phyloP scores from a whole-genome alignment of 2,329 filamentous ascomycete species.

The Calycina marina region DNA sequence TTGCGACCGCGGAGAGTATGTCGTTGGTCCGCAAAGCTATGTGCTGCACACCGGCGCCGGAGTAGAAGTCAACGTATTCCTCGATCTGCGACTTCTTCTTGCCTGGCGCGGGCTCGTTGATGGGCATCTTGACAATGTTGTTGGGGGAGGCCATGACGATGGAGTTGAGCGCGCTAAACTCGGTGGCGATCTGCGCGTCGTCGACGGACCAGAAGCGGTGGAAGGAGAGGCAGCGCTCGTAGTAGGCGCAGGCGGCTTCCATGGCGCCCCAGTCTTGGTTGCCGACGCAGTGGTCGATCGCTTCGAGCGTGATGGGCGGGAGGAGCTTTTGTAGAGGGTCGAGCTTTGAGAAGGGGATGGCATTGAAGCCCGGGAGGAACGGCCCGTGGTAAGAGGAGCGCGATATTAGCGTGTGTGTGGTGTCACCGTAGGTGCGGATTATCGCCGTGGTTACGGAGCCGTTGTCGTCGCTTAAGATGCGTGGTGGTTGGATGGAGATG shows the following conservation, averaged over 20 bases:
- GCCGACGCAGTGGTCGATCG: conserved; percentile 92
- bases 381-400: conserved; percentile 53
- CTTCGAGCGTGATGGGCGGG: conserved; percentile 51
- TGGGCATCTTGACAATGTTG: conserved; percentile 90
- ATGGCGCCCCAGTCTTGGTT: conserved; percentile 96
- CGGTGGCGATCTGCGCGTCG: conserved; percentile 82
- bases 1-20: conserved; percentile 64
- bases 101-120: conserved; percentile 85
- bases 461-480: conserved; percentile 36
- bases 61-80: conserved; percentile 83
- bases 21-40: conserved; percentile 73
- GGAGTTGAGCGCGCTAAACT: conserved; percentile 76
- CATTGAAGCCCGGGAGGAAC: conserved; percentile 74
- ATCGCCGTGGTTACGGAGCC: conserved; percentile 61
- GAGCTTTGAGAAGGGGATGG: conserved; percentile 27
- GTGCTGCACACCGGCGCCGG: conserved; percentile 82
- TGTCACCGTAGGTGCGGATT: conserved; percentile 88
- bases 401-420: conserved; percentile 81
- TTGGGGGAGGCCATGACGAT: conserved; percentile 83
- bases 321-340: conserved; percentile 27
- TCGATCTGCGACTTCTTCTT: conserved; percentile 92
- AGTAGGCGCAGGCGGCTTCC: conserved; percentile 49
- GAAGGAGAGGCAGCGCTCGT: conserved; percentile 81
- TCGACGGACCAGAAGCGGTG: conserved; percentile 97
- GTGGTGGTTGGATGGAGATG: conserved; percentile 46